These are phyloP conservation scores for Boeremia exigua DNA, from an alignment of 2,329 filamentous ascomycete genomes.

Conservation along the genomic window DNA sequence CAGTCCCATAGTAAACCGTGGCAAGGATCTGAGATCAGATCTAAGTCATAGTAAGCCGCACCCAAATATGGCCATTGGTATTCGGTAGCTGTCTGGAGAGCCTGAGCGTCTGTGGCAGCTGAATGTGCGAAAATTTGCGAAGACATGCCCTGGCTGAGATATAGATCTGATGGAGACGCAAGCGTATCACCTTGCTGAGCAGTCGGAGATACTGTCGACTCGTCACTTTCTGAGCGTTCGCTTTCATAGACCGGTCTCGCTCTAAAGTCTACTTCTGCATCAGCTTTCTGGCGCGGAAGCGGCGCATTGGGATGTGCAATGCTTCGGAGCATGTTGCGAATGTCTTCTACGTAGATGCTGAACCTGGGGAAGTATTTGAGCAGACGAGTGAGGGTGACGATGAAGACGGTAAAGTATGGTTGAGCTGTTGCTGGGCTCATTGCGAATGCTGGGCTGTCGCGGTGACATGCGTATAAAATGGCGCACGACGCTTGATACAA, in stretches of 20 bases:
- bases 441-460: constrained; percentile 16
- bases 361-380: neutral
- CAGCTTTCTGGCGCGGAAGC: constrained; percentile 10
- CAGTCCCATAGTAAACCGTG: constrained; percentile 16
- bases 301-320: constrained; percentile 13
- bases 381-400: constrained; percentile 7
- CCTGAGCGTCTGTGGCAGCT: neutral
- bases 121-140: neutral
- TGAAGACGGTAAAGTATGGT: constrained; percentile 15
- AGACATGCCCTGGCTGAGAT: neutral
- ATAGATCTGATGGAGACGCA: neutral
- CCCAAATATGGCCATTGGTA: constrained; percentile 4
- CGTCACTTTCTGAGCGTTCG: neutral
- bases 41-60: neutral
- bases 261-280: constrained; percentile 15
- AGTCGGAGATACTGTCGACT: neutral
- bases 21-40: constrained; percentile 3
- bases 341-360: constrained; percentile 15
- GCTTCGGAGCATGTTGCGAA: constrained; percentile 20
- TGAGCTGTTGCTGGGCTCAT: constrained; percentile 16
- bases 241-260: constrained; percentile 2
- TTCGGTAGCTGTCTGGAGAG: neutral
- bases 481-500: constrained; percentile 22
- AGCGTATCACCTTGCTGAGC: neutral
- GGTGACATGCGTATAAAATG: constrained; percentile 18